Percentiles rank a stretch among this genome's conserved stretches.
These are phyloP conservation scores for Annulohypoxylon moriforme DNA, from an alignment of 495 filamentous ascomycete genomes.

Conservation along the genomic window DNA sequence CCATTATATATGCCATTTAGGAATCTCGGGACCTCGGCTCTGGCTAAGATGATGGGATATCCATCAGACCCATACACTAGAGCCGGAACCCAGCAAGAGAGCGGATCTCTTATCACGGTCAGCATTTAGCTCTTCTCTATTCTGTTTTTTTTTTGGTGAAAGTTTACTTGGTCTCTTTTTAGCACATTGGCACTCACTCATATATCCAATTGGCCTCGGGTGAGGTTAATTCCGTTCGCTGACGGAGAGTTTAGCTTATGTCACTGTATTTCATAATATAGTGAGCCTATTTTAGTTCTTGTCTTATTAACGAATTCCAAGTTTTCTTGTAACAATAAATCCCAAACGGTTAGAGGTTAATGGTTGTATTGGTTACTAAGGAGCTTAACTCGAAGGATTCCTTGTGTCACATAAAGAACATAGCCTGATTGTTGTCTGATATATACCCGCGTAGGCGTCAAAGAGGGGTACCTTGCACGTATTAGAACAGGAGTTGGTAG, in stretches of 20 bases:
- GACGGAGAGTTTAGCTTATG: not conserved
- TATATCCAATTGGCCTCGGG: no score
- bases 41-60: not conserved
- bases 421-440: not conserved
- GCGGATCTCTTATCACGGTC: not conserved
- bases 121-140: not conserved
- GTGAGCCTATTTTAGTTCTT: not conserved
- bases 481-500: not conserved
- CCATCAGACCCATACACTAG: not conserved
- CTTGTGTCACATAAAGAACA: not conserved
- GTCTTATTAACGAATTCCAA: not conserved
- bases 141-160: no score
- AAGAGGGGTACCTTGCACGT: not conserved
- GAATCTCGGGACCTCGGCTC: not conserved
- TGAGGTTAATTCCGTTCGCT: not conserved
- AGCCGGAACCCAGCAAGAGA: not conserved
- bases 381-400: not conserved
- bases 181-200: no score
- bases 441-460: no score
- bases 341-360: not conserved
- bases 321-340: not conserved
- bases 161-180: not conserved
- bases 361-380: not conserved
- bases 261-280: not conserved
- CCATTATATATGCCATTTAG: not conserved